These are phyloP conservation scores for Smithsoniella earleae DNA, from an alignment of 163 green algal genomes.

Conservation along the genomic window DNA sequence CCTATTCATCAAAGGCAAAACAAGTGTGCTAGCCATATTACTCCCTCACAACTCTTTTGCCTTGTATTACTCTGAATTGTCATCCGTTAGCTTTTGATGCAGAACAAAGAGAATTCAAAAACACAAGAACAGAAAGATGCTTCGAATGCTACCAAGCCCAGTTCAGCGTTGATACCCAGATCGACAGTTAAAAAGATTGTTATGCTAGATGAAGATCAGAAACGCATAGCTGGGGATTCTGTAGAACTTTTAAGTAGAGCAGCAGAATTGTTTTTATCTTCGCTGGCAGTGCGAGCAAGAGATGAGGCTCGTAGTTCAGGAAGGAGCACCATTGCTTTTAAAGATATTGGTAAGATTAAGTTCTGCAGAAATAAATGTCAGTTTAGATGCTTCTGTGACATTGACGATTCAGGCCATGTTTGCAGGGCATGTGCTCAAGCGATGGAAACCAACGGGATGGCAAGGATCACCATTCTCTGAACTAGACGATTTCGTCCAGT, in stretches of 20 bases:
- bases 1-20: background rate
- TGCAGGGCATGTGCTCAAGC: slow-evolving; percentile 9
- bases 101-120: slow-evolving; percentile 18
- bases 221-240: background rate
- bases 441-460: slow-evolving; percentile 8
- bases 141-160: too few species aligned
- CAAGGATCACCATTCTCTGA: background rate
- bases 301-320: background rate
- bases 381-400: background rate
- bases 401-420: background rate
- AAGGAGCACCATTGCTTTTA: background rate
- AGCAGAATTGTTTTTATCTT: slow-evolving; percentile 1
- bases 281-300: background rate
- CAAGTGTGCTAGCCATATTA: background rate
- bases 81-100: background rate
- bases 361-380: background rate
- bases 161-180: too few species aligned
- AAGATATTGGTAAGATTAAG: background rate
- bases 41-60: background rate
- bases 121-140: too few species aligned
- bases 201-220: slow-evolving; percentile 25
- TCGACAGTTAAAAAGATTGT: slow-evolving; percentile 8
- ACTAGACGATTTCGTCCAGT: background rate
- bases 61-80: background rate
- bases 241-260: background rate